These are phyloP conservation scores for Stentor roeselii DNA, from an alignment of 73 alveolate genomes.

Conservation along the genomic window DNA sequence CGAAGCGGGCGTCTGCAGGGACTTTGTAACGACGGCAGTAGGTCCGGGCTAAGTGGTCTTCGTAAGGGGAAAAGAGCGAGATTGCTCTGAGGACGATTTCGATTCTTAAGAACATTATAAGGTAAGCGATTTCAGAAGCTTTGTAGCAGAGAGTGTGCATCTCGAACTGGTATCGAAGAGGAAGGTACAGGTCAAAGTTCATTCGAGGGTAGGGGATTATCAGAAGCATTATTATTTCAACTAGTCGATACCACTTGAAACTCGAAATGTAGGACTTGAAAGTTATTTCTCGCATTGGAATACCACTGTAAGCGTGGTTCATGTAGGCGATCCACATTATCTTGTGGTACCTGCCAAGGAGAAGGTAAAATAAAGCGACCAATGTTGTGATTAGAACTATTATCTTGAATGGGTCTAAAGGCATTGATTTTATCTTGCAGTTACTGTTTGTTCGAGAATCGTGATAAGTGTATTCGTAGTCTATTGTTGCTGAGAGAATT, in stretches of 20 bases:
- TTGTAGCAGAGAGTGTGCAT: neutral
- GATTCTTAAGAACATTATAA: neutral
- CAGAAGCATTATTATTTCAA: slow-evolving; percentile 5
- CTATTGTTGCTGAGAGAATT: neutral
- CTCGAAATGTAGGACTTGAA: neutral
- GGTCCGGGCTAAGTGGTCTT: neutral
- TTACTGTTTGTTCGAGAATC: neutral
- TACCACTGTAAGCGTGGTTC: neutral
- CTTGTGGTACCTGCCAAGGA: neutral
- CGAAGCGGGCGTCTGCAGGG: slow-evolving; percentile 12
- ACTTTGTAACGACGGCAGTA: neutral
- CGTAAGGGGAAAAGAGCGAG: slow-evolving; percentile 1
- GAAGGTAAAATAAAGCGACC: neutral
- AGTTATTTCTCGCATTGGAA: neutral
- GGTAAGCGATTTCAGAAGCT: neutral
- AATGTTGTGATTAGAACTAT: neutral
- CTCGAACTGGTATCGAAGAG: neutral
- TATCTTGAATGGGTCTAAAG: neutral
- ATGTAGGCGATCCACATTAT: neutral
- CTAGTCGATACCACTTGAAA: neutral
- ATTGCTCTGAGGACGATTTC: neutral
- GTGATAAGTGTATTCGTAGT: neutral
- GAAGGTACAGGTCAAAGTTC: neutral
- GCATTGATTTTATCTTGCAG: neutral
- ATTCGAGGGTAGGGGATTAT: neutral